Base-by-base conservation (phyloP, 305 asterid genomes). In the Fraxinus sp. region DNA sequence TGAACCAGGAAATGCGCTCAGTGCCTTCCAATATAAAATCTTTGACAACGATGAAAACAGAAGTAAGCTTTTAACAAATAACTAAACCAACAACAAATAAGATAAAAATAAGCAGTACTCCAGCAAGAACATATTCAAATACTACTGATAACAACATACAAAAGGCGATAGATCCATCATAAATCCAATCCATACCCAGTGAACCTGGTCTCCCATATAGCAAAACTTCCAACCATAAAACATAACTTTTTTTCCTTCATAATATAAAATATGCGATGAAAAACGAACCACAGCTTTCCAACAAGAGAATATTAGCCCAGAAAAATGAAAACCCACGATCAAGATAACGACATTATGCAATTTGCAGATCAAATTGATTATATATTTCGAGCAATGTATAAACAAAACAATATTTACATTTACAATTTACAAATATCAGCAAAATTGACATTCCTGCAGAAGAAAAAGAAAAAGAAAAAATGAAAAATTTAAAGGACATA, bases 121-220 rank as follows among this genome's bases (percentile, higher is more conserved):
- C 88, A 88, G 85, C 84, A 83, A 82, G 89, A 87, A 85, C 85
- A 85, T 77, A 87, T 83, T 88, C 79, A 89, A 90, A 57, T 74
- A 79, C 79, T 80, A 86, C 78, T 74, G 87, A 71, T 81, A 41
- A 75, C 44, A 89, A 22, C 62, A 76, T 75, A 80, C 72, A 76
- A 81, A 72, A 84, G 64, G 86, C 83, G 88, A 84, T 80, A 86
- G 93, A 93, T 93, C 95, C 90, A 92, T 86, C 97, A 94, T 89
- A 94, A 97, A 94, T 94, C 97, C 94, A 87, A 93, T 88, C 91
- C 91, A 90, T 89, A 82, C 90, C 81, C 94, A 90, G 80, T 90
- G 95, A 91, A 93, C 92, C 94, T 85, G 87, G 94, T 86, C 90
- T 85, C 77, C 85, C 80, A 80, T 86, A 85, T 78, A 79, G 84